Evolutionary conservation across 2,329 filamentous ascomycete species (phyloP).

Genomic region (Lecanicillium sp.): DNA sequence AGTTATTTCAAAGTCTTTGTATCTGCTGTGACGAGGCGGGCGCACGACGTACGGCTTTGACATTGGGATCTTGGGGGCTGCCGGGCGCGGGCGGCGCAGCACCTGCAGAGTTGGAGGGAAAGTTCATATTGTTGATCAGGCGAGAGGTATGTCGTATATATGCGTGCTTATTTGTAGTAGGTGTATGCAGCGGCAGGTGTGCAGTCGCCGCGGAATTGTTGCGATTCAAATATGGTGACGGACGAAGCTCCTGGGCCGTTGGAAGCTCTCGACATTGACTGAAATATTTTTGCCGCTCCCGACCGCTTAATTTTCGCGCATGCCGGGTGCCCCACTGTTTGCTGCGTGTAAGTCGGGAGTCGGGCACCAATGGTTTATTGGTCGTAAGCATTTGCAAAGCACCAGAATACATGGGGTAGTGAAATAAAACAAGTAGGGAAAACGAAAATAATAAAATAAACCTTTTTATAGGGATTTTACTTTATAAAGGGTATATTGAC

Average conservation of each 20-base stretch:
- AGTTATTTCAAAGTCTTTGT: conserved; percentile 1
- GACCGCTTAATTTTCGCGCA: conserved; percentile 27
- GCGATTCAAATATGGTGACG: conserved; percentile 9
- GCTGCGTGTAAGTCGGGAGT: too few relatives aligned
- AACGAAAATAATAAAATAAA: too few relatives aligned
- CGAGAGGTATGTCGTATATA: background rate
- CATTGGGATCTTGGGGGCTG: conserved; percentile 39
- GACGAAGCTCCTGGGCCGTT: conserved; percentile 10
- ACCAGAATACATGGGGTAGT: too few relatives aligned
- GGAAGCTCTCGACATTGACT: conserved; percentile 15
- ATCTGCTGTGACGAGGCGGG: too few relatives aligned
- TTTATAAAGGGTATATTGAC: too few relatives aligned
- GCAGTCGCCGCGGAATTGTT: conserved; percentile 7
- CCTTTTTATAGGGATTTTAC: too few relatives aligned
- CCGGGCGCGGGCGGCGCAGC: conserved; percentile 15
- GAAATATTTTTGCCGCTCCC: conserved; percentile 30
- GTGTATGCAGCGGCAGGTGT: too few relatives aligned
- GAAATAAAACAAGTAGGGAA: too few relatives aligned
- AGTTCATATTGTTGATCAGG: conserved; percentile 25
- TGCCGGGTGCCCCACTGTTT: too few relatives aligned
- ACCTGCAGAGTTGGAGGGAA: conserved; percentile 16
- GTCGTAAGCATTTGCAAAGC: too few relatives aligned
- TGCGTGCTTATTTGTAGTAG: too few relatives aligned
- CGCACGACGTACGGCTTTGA: conserved; percentile 37
- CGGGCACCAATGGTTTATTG: too few relatives aligned